phyloP scores from a whole-genome alignment of 306 rosid species.

The Sicyos edulis region DNA sequence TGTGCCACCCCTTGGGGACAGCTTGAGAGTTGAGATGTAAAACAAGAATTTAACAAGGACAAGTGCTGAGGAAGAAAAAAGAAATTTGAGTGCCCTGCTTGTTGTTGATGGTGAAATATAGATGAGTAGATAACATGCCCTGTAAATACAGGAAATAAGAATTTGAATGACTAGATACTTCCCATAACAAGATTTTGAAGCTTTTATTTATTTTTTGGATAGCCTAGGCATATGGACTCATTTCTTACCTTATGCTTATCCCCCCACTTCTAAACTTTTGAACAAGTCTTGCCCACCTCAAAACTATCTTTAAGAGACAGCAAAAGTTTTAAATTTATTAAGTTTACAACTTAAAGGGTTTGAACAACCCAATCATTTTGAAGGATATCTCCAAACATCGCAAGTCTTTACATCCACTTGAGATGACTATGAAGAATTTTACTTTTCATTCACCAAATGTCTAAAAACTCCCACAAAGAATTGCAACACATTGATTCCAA shows the following conservation, averaged over 20 bases:
- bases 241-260: neutral
- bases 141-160: neutral
- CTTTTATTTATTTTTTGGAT: neutral
- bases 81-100: constrained; percentile 1
- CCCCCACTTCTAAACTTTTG: neutral
- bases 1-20: too few relatives aligned
- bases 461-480: neutral
- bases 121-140: neutral
- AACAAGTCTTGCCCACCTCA: neutral
- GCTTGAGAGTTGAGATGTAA: constrained; percentile 6
- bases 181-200: neutral
- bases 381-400: neutral
- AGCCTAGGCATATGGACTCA: neutral
- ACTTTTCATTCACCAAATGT: neutral
- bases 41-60: neutral
- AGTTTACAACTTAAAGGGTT: neutral
- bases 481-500: neutral
- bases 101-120: neutral
- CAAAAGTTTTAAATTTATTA: neutral
- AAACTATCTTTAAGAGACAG: neutral
- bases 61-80: neutral
- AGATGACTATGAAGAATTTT: neutral
- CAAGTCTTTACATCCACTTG: neutral
- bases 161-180: neutral
- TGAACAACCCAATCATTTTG: neutral